Evolutionary conservation across 768 basidiomycete genomes (phyloP), one percentile per base, ranked within the genome.

Genomic region (Rhodotorula taiwanensis): DNA sequence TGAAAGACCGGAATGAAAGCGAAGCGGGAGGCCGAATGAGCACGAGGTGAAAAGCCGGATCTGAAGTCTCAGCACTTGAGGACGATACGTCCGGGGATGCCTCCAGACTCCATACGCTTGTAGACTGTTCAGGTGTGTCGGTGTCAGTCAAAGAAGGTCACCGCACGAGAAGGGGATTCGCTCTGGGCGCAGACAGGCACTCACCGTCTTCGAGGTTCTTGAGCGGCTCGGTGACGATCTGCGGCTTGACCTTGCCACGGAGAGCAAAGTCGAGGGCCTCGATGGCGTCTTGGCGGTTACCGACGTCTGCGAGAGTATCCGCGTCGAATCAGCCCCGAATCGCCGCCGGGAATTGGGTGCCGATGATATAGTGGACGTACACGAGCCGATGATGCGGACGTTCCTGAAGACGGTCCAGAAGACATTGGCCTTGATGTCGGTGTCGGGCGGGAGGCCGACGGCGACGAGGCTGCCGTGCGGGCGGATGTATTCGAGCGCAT

Each of bases 251-350:
- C 55, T 82, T 81, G 20, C 87, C 88, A 39, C 78, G 73, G 0
- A 84, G 81, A 1, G 88, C 89, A 52, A 92, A 84, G 4, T 83
- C 81, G 48, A 93, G 76, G 0, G 91, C 87, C 75, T 94, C 90
- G 15, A 81, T 75, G 5, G 89, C 84, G 72, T 93, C 91, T 75
- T 90, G 88, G 43, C 87, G 82, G 75, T 89, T 89, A 2, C 87
- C 78, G 57, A 79, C 80, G 71, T 78, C 71, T 48, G 47, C 10
- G 15, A 8, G 15, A 48, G 25, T 18, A 30, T 3, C 36, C 36
- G 10, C 10, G 36, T 39, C 5, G 27, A 39, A 39, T 39, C 36
- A 39, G 36, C 36, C 10, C 36, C 9, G 36, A 16, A 16, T 16
- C 11, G n/a, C 21, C 11, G 47, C 20, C 47, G 25, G 25, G 15